Percentiles rank a stretch among this genome's conserved stretches.
Evolutionary conservation across 2,329 filamentous ascomycete genomes (phyloP).

Genomic region (Camptophora hylomeconis): DNA sequence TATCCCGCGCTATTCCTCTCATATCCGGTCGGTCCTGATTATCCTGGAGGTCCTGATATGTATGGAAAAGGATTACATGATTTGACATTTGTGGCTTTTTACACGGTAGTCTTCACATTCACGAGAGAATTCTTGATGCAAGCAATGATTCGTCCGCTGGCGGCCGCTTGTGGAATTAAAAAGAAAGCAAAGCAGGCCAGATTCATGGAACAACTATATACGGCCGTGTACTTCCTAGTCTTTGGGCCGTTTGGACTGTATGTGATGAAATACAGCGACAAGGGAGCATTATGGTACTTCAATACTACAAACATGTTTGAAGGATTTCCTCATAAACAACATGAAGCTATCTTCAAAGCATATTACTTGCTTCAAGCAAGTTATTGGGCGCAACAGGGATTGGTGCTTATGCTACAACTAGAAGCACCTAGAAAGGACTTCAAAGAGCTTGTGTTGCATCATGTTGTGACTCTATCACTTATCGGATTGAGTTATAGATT

Average conservation of each 20-base stretch:
- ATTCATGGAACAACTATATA: slow-evolving; percentile 89
- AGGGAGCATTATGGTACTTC: slow-evolving; percentile 62
- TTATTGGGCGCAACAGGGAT: slow-evolving; percentile 81
- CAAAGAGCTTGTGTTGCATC: slow-evolving; percentile 74
- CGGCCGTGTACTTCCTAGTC: slow-evolving; percentile 68
- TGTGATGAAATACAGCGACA: slow-evolving; percentile 66
- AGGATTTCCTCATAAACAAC: slow-evolving; percentile 62
- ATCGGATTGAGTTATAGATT: slow-evolving; percentile 76
- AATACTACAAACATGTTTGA: slow-evolving; percentile 76
- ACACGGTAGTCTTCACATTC: slow-evolving; percentile 71
- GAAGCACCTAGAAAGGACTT: slow-evolving; percentile 86
- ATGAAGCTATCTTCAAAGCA: slow-evolving; percentile 68
- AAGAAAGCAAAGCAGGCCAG: slow-evolving; percentile 62
- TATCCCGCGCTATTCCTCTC: slow-evolving; percentile 71
- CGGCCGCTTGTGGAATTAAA: slow-evolving; percentile 50
- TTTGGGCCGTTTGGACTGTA: slow-evolving; percentile 69
- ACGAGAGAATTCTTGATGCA: slow-evolving; percentile 89
- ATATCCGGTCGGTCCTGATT: slow-evolving; percentile 51
- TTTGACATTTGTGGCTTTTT: slow-evolving; percentile 69
- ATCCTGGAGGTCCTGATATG: slow-evolving; percentile 36
- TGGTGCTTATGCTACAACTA: slow-evolving; percentile 67
- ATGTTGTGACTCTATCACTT: slow-evolving; percentile 66
- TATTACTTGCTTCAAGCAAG: slow-evolving; percentile 83
- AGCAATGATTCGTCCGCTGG: slow-evolving; percentile 60
- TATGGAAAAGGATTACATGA: slow-evolving; percentile 76